Evolutionary conservation across 2,329 filamentous ascomycete species (phyloP).

Genomic region (Epicoccum sorghinum): DNA sequence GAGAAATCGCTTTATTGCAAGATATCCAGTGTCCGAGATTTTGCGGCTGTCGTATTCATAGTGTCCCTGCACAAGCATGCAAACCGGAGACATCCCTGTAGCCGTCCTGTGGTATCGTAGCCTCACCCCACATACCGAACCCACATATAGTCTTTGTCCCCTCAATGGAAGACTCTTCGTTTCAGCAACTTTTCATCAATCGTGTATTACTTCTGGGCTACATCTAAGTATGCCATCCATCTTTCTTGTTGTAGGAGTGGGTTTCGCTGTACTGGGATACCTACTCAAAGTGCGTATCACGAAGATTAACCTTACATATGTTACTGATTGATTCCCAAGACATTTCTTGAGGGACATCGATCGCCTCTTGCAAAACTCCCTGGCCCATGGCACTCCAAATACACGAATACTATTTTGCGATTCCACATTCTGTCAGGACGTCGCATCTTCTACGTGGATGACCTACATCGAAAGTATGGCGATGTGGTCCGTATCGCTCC

Average conservation of each 20-base stretch:
- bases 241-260: not conserved
- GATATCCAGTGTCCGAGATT: no score
- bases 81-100: no score
- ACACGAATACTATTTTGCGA: slow-evolving; percentile 43
- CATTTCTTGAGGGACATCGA: not conserved
- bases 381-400: slow-evolving; percentile 39
- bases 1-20: no score
- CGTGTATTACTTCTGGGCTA: no score
- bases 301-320: not conserved
- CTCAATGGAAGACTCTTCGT: not conserved
- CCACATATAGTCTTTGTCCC: not conserved
- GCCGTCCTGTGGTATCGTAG: not conserved
- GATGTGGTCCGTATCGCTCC: slow-evolving; percentile 35
- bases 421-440: slow-evolving; percentile 44
- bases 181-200: no score
- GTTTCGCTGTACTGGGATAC: not conserved
- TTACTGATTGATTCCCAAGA: not conserved
- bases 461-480: slow-evolving; percentile 42
- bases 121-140: slow-evolving; percentile 6
- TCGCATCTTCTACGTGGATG: slow-evolving; percentile 48
- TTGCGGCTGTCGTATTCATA: no score
- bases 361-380: slow-evolving; percentile 27
- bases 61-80: no score
- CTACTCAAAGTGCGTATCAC: not conserved
- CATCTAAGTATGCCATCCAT: slow-evolving; percentile 1